Percentiles rank a stretch among this genome's conserved stretches.
These are phyloP conservation scores for Oemleria cerasiformis DNA, from an alignment of 306 rosid species.

Conservation along the genomic window DNA sequence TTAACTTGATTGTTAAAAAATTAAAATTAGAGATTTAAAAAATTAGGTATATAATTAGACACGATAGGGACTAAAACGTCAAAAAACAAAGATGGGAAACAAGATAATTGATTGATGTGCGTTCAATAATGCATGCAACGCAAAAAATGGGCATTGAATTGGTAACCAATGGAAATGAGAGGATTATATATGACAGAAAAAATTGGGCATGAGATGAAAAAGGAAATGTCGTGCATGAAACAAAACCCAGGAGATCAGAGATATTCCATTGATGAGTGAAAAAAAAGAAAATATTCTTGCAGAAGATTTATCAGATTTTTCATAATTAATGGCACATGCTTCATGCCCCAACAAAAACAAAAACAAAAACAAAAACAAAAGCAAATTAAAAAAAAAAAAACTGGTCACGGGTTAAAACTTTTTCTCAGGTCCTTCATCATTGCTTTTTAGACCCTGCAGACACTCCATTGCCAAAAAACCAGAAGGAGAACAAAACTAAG, in stretches of 20 bases:
- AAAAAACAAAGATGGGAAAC: not conserved
- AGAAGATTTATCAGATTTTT: constrained; percentile 63
- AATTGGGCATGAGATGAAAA: constrained; percentile 22
- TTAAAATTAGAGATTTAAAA: too few species aligned
- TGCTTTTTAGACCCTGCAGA: constrained; percentile 53
- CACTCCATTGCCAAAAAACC: constrained; percentile 34
- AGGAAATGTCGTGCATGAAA: constrained; percentile 43
- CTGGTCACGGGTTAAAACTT: constrained; percentile 54
- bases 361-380: too few species aligned
- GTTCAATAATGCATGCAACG: constrained; percentile 3
- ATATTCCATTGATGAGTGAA: constrained; percentile 29
- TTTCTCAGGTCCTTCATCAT: constrained; percentile 52
- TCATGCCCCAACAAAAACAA: constrained; percentile 12
- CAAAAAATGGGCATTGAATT: not conserved
- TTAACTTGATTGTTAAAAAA: too few species aligned
- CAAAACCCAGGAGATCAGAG: constrained; percentile 16
- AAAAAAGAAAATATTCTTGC: constrained; percentile 43
- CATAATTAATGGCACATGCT: constrained; percentile 37
- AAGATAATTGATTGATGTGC: not conserved
- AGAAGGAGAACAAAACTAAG: not conserved
- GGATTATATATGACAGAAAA: constrained; percentile 19
- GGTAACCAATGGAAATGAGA: not conserved
- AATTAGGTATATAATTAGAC: not conserved
- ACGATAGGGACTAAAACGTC: constrained; percentile 20
- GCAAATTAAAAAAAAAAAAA: constrained; percentile 17